A percentile compares a stretch with the other conserved stretches of the same genome.
phyloP scores from a whole-genome alignment of 495 filamentous ascomycete genomes.

The Annulohypoxylon nitens region DNA sequence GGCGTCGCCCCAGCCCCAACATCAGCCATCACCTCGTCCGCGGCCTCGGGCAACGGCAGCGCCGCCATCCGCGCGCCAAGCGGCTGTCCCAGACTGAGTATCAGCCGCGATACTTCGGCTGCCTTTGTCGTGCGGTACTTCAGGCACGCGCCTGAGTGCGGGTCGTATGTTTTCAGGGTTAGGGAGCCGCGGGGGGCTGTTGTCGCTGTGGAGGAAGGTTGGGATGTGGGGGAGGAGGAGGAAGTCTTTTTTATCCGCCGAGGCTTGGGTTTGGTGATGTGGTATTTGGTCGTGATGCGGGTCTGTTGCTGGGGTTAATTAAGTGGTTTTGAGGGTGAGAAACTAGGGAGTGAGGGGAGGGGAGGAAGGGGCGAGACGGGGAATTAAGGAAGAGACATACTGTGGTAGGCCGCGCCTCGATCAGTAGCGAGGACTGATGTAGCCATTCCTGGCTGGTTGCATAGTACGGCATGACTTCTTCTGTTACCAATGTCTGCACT shows the following conservation, averaged over 20 bases:
- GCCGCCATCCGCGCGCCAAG: slow-evolving; percentile 72
- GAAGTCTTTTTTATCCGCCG: slow-evolving; percentile 47
- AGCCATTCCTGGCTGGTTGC: slow-evolving; percentile 68
- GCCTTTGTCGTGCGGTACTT: slow-evolving; percentile 93
- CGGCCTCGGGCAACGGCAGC: slow-evolving; percentile 58
- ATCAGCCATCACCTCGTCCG: slow-evolving; percentile 56
- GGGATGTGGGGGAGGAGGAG: slow-evolving; percentile 11
- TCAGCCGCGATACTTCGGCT: slow-evolving; percentile 87
- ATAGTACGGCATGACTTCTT: slow-evolving; percentile 63
- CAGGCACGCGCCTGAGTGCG: slow-evolving; percentile 79
- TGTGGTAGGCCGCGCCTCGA: slow-evolving; percentile 62
- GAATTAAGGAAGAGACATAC: slow-evolving; percentile 47
- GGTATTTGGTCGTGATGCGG: slow-evolving; percentile 87
- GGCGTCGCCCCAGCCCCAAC: slow-evolving; percentile 47
- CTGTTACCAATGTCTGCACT: neutral
- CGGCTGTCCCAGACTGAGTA: slow-evolving; percentile 78
- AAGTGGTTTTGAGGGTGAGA: neutral
- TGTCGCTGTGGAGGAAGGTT: slow-evolving; percentile 20
- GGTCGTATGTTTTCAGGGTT: slow-evolving; percentile 91
- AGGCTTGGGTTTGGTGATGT: slow-evolving; percentile 64
- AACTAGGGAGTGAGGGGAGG: neutral
- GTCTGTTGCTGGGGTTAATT: slow-evolving; percentile 66
- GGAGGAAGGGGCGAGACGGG: neutral
- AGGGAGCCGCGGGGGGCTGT: slow-evolving; percentile 70
- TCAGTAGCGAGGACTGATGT: slow-evolving; percentile 61